Evolutionary conservation across 2,329 filamentous ascomycete genomes (phyloP).

Genomic region (Phyllosticta capitalensis): DNA sequence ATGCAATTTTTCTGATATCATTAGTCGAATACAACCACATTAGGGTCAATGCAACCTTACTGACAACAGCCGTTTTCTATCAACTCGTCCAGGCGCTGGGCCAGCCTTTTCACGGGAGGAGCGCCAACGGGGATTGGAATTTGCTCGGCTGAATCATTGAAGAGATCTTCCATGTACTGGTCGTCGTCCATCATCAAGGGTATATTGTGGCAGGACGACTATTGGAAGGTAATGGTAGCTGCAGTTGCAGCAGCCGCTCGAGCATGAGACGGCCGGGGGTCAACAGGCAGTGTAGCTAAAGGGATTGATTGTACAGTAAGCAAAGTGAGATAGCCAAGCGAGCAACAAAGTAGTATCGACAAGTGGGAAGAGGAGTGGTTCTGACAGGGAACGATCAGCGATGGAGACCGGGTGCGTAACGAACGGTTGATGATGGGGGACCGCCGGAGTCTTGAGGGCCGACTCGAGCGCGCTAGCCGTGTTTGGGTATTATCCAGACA

Average conservation of each 20-base stretch:
- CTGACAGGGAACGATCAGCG: not conserved
- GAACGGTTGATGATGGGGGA: too few species aligned
- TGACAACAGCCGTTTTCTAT: conserved; percentile 69
- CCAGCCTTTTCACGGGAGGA: conserved; percentile 55
- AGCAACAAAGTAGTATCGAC: not conserved
- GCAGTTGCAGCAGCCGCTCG: not conserved
- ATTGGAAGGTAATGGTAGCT: not conserved
- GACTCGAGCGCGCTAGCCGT: not conserved
- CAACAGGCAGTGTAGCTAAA: too few species aligned
- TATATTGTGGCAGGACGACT: conserved; percentile 14
- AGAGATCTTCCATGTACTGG: conserved; percentile 44
- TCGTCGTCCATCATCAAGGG: conserved; percentile 47
- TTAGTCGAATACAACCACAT: not conserved
- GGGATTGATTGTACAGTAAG: not conserved
- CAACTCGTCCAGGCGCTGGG: conserved; percentile 66
- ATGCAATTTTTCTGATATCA: conserved; percentile 59
- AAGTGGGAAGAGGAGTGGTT: not conserved
- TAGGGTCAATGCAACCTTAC: conserved; percentile 42
- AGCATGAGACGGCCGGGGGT: not conserved
- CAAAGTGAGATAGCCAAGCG: not conserved
- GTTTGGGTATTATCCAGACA: not conserved
- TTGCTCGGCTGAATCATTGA: conserved; percentile 42
- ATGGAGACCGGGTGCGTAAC: not conserved
- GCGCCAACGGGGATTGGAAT: conserved; percentile 46
- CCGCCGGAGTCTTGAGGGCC: not conserved